Base-by-base conservation (phyloP, 2,329 filamentous ascomycete species). In the Sporothrix dimorphospora region DNA sequence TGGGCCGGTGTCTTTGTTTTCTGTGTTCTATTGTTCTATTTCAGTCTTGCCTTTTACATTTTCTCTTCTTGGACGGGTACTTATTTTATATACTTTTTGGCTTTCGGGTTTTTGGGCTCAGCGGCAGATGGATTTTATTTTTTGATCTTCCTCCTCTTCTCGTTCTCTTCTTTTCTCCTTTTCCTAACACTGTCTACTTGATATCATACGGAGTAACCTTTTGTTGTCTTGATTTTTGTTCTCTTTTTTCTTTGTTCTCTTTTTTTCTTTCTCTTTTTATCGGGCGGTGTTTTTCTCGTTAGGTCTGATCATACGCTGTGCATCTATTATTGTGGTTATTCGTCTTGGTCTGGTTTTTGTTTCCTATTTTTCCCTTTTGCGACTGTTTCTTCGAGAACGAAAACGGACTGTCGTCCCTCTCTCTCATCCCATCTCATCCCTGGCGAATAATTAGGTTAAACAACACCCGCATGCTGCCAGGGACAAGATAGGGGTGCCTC, bases 171-270 rank as follows among this genome's bases (percentile, higher is more conserved):
- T 38, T 24, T 24, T 42, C 27, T 42, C 24, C 16, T 38, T 9
- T 51, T 51, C 45, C 45, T 68, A 53, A 38, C 53, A 51, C 47
- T 53, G 65, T 68, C 63, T 42, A 27, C 49, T 68, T 55, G 65
- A 51, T 68, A 51, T 53, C 45, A 68, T 68, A 68, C 11, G 65
- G 47, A 68, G 63, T 66, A 49, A 14, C n/a, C 42, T 24, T 67
- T 34, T 38, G 34, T 42, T n/a, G n/a, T 8, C 14, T 12, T 14
- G 6, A 14, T 30, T n/a, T n/a, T 42, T n/a, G n/a, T 8, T 24
- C 5, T 14, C 4, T 65, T 24, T 16, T 45, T 21, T 45, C 11
- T 65, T 45, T 16, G 3, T 45, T 27, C 27, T 14, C n/a, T 51
- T 51, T 47, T 49, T 19, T 49, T 8, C 14, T 51, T 34, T 16